Percentiles rank a stretch among this genome's conserved stretches.
These are phyloP conservation scores for Populus tomentosa DNA, from an alignment of 441 rosid genomes.

Conservation along the genomic window DNA sequence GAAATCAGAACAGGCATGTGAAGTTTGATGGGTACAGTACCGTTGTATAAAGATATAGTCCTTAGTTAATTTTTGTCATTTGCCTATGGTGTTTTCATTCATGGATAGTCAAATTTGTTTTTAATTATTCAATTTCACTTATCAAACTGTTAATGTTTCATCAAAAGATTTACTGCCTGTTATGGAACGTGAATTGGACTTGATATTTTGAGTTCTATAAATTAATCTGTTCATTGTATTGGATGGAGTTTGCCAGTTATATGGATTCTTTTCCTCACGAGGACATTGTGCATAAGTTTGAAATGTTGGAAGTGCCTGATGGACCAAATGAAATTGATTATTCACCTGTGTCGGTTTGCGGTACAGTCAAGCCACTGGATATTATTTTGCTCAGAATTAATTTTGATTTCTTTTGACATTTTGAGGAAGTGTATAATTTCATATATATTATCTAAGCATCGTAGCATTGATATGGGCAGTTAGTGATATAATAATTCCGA, in stretches of 20 bases:
- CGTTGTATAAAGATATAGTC: background rate
- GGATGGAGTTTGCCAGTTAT: background rate
- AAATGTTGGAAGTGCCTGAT: background rate
- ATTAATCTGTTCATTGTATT: background rate
- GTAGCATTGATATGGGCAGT: background rate
- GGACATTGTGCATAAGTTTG: background rate
- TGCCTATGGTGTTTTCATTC: background rate
- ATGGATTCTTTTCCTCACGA: background rate
- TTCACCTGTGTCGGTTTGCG: too few species aligned
- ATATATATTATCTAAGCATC: background rate
- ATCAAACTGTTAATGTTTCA: background rate
- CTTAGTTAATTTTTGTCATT: background rate
- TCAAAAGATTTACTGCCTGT: background rate
- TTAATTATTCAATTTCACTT: background rate
- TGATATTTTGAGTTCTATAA: background rate
- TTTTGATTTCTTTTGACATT: background rate
- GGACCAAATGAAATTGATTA: too few species aligned
- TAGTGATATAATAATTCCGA: background rate
- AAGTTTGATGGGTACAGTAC: slow-evolving; percentile 1
- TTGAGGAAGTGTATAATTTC: background rate
- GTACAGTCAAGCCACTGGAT: too few species aligned
- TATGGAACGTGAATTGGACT: background rate
- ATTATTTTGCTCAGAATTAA: background rate
- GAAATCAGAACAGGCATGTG: background rate
- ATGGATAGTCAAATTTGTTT: background rate